Evolutionary conservation across 169 alveolate species (phyloP).

Genomic region (Blepharisma undulans): DNA sequence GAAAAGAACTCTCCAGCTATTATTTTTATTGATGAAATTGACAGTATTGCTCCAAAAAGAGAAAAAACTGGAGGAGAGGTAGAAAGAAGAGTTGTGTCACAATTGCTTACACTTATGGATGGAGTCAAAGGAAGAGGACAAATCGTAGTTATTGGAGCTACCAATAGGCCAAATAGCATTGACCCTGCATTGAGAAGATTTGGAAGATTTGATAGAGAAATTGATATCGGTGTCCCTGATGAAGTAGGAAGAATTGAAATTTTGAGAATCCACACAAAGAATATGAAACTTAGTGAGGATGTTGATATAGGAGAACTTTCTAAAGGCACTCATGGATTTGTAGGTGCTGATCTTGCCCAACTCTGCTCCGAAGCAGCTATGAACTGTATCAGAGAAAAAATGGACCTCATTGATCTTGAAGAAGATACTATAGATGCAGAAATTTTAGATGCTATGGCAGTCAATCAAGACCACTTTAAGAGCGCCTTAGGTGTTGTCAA

Average conservation of each 20-base stretch:
- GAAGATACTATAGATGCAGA: constrained; percentile 98
- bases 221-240: constrained; percentile 99
- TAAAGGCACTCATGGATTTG: constrained; percentile 99
- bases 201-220: constrained; percentile 98
- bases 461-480: constrained; percentile 97
- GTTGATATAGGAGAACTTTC: constrained; percentile 98
- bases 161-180: constrained; percentile 97
- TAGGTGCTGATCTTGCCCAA: constrained; percentile 97
- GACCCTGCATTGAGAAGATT: constrained; percentile 99
- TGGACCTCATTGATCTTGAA: constrained; percentile 99
- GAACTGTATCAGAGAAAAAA: constrained; percentile 99
- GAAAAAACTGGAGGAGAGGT: constrained; percentile 99
- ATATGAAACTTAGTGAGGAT: constrained; percentile 98
- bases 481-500: constrained; percentile 96
- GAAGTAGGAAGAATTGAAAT: constrained; percentile 99
- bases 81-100: constrained; percentile 99
- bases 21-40: constrained; percentile 99
- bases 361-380: constrained; percentile 98
- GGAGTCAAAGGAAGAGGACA: constrained; percentile 99
- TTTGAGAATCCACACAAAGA: constrained; percentile 97
- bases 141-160: constrained; percentile 96
- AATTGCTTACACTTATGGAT: constrained; percentile 98
- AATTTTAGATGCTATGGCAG: constrained; percentile 97
- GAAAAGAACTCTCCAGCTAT: constrained; percentile 99
- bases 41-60: constrained; percentile 99